Base-by-base conservation (phyloP, 1,139 yeast genomes). In the Martiniozyma asiatica region DNA sequence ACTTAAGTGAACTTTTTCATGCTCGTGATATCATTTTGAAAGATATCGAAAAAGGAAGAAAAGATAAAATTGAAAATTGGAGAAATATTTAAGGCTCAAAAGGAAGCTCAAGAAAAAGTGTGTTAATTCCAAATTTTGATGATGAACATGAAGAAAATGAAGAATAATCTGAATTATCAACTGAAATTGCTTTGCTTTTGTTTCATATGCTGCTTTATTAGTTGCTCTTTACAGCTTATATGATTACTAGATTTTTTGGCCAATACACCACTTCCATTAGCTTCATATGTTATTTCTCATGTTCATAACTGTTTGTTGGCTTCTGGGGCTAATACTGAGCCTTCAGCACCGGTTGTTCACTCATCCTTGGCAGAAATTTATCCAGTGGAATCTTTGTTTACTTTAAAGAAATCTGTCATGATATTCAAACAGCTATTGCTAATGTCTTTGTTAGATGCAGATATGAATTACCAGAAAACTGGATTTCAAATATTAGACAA, bases 1-100 rank as follows among this genome's bases (percentile, higher is more conserved):
- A 85, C 45, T 67, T 89, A 46, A 61, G 84, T 19, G 61, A 64
- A 24, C 53, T 66, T 33, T 56, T 89, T 55, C 98, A 89, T 55
- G 69, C 69, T 44, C 62, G 64, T 32, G 98, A 98, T 63, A 77
- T 89, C 50, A 87, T 84, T 53, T 53, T 87, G 59, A 78, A 98
- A 58, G 87, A 89, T 50, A 63, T 89, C 45, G 96, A 50, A 58
- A 51, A 48, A 47, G 32, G 44, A 45, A 35, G 45, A 35, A 12
- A 36, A 51, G 36, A 27, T 30, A 22, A 50, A 51, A 18, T 51
- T 48, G 10, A 51, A 45, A 27, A 20, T 27, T 5, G 35, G 32
- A 22, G 33, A 29, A 6, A 31, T 47, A 25, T 44, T 45, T 23
- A 52, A 53, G 36, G 49, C 48, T 10, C 60, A 62, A 37, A 26